A percentile compares a stretch with the other conserved stretches of the same genome.
Evolutionary conservation across 2,329 filamentous ascomycete genomes (phyloP).

Genomic region (Fusarium camptoceras): DNA sequence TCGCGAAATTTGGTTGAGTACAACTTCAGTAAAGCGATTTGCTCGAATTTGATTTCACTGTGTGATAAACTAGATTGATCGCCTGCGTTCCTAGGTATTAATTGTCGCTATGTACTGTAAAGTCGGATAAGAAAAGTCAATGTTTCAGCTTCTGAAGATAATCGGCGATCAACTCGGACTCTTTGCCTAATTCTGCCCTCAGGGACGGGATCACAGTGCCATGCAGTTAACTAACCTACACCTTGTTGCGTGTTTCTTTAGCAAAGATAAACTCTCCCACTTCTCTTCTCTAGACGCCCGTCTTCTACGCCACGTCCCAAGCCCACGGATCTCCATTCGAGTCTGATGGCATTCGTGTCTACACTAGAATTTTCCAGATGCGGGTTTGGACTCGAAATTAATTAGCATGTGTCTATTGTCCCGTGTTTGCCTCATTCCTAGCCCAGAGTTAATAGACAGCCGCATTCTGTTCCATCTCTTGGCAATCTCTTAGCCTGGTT

Average conservation of each 20-base stretch:
- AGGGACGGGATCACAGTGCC: too few species aligned
- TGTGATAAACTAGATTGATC: too few species aligned
- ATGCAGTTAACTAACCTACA: too few species aligned
- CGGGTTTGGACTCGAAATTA: neutral
- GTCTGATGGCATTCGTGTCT: neutral
- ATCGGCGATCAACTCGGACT: neutral
- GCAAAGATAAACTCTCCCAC: neutral
- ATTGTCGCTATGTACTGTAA: too few species aligned
- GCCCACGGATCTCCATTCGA: neutral
- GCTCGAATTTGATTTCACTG: fast-evolving
- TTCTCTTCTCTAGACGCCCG: neutral
- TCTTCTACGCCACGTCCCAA: neutral
- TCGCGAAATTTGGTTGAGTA: neutral
- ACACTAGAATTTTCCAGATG: constrained; percentile 13
- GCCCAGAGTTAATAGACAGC: neutral
- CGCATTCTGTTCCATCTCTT: neutral
- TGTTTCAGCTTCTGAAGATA: neutral
- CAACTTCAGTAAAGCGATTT: neutral
- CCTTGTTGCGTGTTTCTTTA: neutral
- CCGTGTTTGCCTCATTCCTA: neutral
- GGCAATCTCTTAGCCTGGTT: neutral
- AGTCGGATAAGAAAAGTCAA: neutral
- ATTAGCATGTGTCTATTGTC: neutral
- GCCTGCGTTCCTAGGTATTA: too few species aligned
- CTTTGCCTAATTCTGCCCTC: neutral